Evolutionary conservation across 2,329 filamentous ascomycete genomes (phyloP).

Genomic region (Didymella pinodella): DNA sequence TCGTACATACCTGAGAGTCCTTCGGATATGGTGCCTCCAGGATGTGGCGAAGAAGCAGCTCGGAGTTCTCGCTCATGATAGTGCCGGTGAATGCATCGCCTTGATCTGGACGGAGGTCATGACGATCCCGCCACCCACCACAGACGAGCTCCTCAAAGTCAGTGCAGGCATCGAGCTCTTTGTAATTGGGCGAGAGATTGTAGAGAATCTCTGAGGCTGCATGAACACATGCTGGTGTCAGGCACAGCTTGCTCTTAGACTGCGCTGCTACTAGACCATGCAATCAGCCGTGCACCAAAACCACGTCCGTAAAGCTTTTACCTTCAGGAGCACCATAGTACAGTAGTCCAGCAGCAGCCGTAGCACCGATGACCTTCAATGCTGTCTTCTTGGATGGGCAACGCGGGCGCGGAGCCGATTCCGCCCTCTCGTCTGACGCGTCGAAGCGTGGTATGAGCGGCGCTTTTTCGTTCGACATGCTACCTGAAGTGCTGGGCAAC

Average conservation of each 20-base stretch:
- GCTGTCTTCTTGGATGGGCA: conserved; percentile 22
- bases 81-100: conserved; percentile 67
- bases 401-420: conserved; percentile 22
- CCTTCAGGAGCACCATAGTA: conserved; percentile 33
- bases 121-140: conserved; percentile 69
- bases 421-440: conserved; percentile 11
- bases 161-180: conserved; percentile 71
- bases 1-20: conserved; percentile 29
- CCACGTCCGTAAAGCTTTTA: neutral
- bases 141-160: conserved; percentile 74
- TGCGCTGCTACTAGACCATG: conserved; percentile 4
- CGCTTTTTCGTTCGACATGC: conserved; percentile 35
- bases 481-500: neutral
- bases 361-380: conserved; percentile 29
- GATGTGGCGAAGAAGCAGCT: conserved; percentile 67
- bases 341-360: conserved; percentile 29
- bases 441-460: conserved; percentile 29
- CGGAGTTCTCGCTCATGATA: conserved; percentile 68
- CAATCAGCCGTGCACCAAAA: neutral
- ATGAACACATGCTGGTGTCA: conserved; percentile 68
- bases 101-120: conserved; percentile 72
- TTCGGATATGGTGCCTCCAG: conserved; percentile 65
- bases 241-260: conserved; percentile 51
- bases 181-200: conserved; percentile 68
- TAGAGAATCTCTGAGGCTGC: conserved; percentile 69